Evolutionary conservation across 83 land plant species (phyloP).

Genomic region (Picea abies): DNA sequence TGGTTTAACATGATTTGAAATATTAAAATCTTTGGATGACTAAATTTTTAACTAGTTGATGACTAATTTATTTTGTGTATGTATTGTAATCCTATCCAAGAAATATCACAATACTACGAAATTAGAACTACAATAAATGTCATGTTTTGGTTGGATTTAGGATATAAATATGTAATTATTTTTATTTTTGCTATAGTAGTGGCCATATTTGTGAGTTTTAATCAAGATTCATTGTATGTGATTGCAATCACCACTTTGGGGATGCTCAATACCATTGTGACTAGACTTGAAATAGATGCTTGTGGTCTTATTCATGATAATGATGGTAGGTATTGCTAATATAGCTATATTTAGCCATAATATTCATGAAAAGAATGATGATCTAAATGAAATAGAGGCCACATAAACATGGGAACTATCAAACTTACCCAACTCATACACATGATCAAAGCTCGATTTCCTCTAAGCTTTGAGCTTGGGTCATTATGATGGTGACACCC

Average conservation of each 20-base stretch:
- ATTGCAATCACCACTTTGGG: conserved; percentile 88
- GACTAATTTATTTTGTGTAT: not conserved
- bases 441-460: too few species aligned
- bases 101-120: conserved; percentile 80
- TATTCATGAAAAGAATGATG: too few species aligned
- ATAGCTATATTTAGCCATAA: too few species aligned
- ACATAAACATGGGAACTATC: too few species aligned
- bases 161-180: conserved; percentile 81
- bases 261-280: conserved; percentile 87
- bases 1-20: not conserved
- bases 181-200: conserved; percentile 78
- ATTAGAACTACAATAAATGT: conserved; percentile 90
- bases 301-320: too few species aligned
- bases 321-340: too few species aligned
- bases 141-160: conserved; percentile 83
- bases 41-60: not conserved
- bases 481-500: too few species aligned
- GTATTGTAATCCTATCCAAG: conserved; percentile 56
- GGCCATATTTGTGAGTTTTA: conserved; percentile 77
- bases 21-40: not conserved
- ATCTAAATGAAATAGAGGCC: too few species aligned
- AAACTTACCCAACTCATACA: too few species aligned
- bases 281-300: conserved; percentile 60
- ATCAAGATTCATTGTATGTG: conserved; percentile 82
- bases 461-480: too few species aligned